These are phyloP conservation scores for Polyporus arcularius DNA, from an alignment of 768 basidiomycete genomes.

Conservation along the genomic window DNA sequence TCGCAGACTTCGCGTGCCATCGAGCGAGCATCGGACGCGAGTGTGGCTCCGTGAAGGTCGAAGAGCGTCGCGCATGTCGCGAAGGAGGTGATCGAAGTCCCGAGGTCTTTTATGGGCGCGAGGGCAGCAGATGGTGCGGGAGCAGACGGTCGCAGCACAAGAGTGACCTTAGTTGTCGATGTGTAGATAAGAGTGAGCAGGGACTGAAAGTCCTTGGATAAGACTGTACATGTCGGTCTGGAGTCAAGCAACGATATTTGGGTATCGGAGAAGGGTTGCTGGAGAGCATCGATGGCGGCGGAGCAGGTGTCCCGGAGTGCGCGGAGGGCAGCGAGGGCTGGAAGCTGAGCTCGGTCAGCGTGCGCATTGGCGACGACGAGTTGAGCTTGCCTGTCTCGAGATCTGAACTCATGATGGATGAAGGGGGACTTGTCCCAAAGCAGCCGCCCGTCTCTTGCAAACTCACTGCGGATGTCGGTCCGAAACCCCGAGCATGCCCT, in stretches of 20 bases:
- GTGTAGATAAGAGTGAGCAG: constrained; percentile 31
- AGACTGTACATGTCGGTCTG: constrained; percentile 13
- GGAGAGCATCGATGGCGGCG: constrained; percentile 20
- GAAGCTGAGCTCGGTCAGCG: constrained; percentile 14
- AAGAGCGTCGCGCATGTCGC: constrained; percentile 33
- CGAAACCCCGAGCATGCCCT: too few species aligned
- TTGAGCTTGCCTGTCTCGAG: constrained; percentile 20
- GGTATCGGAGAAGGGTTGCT: constrained; percentile 9
- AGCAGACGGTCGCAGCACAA: constrained; percentile 27
- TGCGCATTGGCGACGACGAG: neutral
- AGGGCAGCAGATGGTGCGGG: constrained; percentile 27
- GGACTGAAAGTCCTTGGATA: constrained; percentile 29
- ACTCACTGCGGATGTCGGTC: too few species aligned
- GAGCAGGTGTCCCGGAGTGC: constrained; percentile 22
- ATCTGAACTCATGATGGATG: constrained; percentile 15
- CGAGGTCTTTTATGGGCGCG: constrained; percentile 25
- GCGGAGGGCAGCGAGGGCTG: constrained; percentile 20
- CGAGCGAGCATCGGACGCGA: constrained; percentile 20
- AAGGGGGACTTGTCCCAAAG: too few species aligned
- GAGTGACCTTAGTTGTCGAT: constrained; percentile 27
- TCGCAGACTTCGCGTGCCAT: constrained; percentile 19
- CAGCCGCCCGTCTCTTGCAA: neutral
- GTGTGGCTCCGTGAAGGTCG: constrained; percentile 26
- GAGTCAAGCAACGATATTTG: constrained; percentile 7
- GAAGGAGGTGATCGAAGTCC: constrained; percentile 23